phyloP scores from a whole-genome alignment of 306 rosid species.

The Ormosia emarginata region DNA sequence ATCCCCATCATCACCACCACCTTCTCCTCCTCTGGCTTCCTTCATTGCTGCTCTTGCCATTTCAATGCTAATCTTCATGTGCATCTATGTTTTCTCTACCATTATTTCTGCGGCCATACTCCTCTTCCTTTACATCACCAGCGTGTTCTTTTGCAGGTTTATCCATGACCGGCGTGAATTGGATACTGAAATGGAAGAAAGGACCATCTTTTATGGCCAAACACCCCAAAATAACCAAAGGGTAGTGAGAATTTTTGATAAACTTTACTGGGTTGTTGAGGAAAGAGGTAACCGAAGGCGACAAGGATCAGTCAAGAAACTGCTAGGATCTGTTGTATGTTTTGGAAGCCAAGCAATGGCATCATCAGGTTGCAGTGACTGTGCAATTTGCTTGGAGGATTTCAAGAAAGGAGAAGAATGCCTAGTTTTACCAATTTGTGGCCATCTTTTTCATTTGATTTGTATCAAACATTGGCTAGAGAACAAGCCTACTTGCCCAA shows the following conservation, averaged over 20 bases:
- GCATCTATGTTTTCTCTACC: neutral
- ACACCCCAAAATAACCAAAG: neutral
- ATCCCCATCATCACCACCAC: neutral
- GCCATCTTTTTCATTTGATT: constrained; percentile 44
- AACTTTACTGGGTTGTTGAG: neutral
- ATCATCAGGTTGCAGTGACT: constrained; percentile 11
- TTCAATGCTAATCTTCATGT: neutral
- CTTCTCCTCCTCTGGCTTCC: neutral
- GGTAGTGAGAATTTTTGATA: constrained; percentile 5
- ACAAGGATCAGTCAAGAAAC: neutral
- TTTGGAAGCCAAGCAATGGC: neutral
- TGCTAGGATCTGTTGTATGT: neutral
- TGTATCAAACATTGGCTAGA: constrained; percentile 49
- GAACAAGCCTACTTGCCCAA: constrained; percentile 48
- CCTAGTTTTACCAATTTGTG: constrained; percentile 38
- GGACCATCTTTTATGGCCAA: neutral
- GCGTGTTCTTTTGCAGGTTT: neutral
- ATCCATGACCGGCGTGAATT: neutral
- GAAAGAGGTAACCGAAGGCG: neutral
- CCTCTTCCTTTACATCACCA: neutral
- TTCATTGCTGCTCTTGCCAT: neutral
- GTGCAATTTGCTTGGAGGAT: constrained; percentile 56
- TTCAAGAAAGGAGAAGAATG: constrained; percentile 43
- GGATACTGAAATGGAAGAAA: neutral
- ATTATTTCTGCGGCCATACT: neutral